phyloP scores from a whole-genome alignment of 1,284 basidiomycete genomes.

The Ustilago loliicola region DNA sequence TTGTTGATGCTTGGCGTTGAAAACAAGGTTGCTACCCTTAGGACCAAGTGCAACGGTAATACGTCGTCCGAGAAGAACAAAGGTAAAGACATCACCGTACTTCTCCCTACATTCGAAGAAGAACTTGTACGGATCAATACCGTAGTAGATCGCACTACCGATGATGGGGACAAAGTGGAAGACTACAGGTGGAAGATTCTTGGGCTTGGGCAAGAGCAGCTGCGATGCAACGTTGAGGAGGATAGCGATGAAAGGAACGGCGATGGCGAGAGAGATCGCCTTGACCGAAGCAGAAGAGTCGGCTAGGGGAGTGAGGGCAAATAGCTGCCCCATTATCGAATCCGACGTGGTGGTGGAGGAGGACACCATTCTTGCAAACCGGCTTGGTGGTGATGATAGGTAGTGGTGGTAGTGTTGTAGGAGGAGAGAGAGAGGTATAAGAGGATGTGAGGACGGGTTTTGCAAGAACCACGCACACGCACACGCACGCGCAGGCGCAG shows the following conservation, averaged over 20 bases:
- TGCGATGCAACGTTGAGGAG: constrained; percentile 76
- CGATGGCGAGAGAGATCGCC: constrained; percentile 25
- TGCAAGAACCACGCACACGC: not conserved
- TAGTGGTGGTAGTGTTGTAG: not conserved
- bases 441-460: no score
- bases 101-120: constrained; percentile 83
- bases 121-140: constrained; percentile 84
- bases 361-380: not conserved
- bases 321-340: constrained; percentile 40
- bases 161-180: constrained; percentile 84
- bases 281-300: constrained; percentile 23
- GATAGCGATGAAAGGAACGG: constrained; percentile 68
- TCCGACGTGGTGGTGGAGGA: not conserved
- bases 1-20: constrained; percentile 91
- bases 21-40: constrained; percentile 92
- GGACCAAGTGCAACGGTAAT: constrained; percentile 92
- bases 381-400: not conserved
- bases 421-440: not conserved
- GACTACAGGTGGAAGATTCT: constrained; percentile 78
- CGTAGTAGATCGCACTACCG: constrained; percentile 80
- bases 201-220: constrained; percentile 56
- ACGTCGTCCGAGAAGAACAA: constrained; percentile 81
- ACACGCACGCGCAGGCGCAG: not conserved
- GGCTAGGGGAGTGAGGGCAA: constrained; percentile 40
- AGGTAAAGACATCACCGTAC: constrained; percentile 85